Conservation (phyloP, 1,139 yeast species). For the Spathaspora sp. region DNA sequence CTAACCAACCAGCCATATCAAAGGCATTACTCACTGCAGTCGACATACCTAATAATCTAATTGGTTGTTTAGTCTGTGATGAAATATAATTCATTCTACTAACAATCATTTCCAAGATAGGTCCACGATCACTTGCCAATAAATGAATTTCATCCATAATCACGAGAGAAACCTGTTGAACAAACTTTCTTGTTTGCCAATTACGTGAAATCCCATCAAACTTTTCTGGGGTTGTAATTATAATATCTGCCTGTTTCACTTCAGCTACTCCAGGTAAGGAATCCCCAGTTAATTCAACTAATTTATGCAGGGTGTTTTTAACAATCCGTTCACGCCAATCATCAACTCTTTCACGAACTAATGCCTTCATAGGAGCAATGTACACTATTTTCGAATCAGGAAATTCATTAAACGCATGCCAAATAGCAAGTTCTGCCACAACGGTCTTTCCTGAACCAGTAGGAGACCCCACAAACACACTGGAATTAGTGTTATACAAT, state of each 20-base stretch:
- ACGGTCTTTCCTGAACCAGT: constrained; percentile 98
- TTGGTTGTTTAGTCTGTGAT: constrained; percentile 69
- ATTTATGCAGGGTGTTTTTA: constrained; percentile 57
- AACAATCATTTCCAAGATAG: constrained; percentile 96
- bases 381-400: constrained; percentile 88
- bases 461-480: constrained; percentile 94
- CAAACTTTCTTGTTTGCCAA: constrained; percentile 95
- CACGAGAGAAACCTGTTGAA: constrained; percentile 84
- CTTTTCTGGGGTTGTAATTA: constrained; percentile 96
- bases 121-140: constrained; percentile 97
- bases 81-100: constrained; percentile 95
- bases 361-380: constrained; percentile 98
- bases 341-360: constrained; percentile 93
- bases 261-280: constrained; percentile 87
- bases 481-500: constrained; percentile 72
- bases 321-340: constrained; percentile 85
- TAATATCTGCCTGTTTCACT: constrained; percentile 86
- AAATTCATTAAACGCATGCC: constrained; percentile 85
- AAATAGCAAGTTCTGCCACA: constrained; percentile 94
- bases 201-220: constrained; percentile 98
- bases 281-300: constrained; percentile 96
- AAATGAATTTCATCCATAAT: constrained; percentile 98
- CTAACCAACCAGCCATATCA: constrained; percentile 98
- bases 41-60: constrained; percentile 87
- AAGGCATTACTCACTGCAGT: constrained; percentile 97